Conservation (phyloP, 192 early-diverging fungal genomes). For the Coemansia erecta region DNA sequence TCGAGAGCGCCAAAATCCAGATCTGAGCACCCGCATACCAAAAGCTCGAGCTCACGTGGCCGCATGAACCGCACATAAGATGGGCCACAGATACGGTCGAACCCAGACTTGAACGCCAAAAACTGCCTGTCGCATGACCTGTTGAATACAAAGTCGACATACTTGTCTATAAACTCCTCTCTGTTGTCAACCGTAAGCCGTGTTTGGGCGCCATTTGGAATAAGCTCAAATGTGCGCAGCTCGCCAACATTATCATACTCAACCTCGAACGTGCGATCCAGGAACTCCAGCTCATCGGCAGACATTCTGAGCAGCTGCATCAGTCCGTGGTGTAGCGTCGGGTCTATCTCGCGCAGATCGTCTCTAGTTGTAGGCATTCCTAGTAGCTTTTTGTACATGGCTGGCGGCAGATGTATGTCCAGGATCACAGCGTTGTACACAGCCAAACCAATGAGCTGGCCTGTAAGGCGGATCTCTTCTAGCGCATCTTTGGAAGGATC, state of each 20-base stretch:
- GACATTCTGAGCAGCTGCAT: constrained; percentile 65
- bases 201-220: constrained; percentile 62
- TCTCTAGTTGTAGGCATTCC: constrained; percentile 61
- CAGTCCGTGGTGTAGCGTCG: constrained; percentile 74
- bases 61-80: constrained; percentile 67
- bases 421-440: constrained; percentile 92
- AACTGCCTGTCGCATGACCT: constrained; percentile 67
- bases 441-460: constrained; percentile 84
- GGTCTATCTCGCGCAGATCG: constrained; percentile 76
- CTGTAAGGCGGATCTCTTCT: constrained; percentile 84
- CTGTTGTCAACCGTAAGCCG: constrained; percentile 71
- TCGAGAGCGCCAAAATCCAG: constrained; percentile 83
- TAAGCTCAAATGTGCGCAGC: constrained; percentile 61
- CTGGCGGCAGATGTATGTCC: constrained; percentile 85
- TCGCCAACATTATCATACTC: constrained; percentile 70
- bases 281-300: constrained; percentile 67
- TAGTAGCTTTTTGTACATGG: constrained; percentile 86
- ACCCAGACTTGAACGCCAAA: constrained; percentile 77
- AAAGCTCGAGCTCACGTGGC: constrained; percentile 84
- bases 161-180: constrained; percentile 76
- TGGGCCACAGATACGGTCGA: constrained; percentile 57
- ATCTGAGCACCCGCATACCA: constrained; percentile 82
- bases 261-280: constrained; percentile 80
- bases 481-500: constrained; percentile 52
- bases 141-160: constrained; percentile 77